These are phyloP conservation scores for Pythium sp. DNA, from an alignment of 352 stramenopile species.

Conservation along the genomic window DNA sequence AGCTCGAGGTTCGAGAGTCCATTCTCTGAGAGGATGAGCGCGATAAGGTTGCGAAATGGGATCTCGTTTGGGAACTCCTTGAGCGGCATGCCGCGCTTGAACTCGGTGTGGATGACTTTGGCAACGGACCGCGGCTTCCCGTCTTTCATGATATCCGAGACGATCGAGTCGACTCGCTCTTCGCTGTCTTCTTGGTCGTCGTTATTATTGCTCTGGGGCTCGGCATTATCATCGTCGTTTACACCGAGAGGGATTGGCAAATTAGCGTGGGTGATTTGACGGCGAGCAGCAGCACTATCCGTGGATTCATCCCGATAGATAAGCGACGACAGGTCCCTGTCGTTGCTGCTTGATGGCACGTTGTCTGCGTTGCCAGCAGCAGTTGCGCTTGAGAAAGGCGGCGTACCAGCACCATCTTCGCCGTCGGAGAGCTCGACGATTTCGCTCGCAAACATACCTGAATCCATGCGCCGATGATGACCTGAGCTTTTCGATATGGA, in stretches of 20 bases:
- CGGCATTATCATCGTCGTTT: not conserved
- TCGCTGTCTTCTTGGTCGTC: conserved; percentile 34
- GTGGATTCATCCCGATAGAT: conserved; percentile 19
- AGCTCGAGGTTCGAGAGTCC: conserved; percentile 40
- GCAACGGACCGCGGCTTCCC: conserved; percentile 47
- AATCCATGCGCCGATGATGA: conserved; percentile 12
- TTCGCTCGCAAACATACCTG: conserved; percentile 20
- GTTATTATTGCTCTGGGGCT: conserved; percentile 10
- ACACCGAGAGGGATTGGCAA: not conserved
- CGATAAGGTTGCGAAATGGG: conserved; percentile 59
- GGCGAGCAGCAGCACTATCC: not conserved
- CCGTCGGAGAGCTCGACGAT: conserved; percentile 20
- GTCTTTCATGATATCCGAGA: conserved; percentile 55
- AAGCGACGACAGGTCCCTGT: conserved; percentile 33
- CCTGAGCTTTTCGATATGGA: not conserved
- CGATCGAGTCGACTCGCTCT: conserved; percentile 34
- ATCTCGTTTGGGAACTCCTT: conserved; percentile 51
- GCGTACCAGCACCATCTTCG: conserved; percentile 11
- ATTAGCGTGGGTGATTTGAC: not conserved
- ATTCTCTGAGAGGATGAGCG: conserved; percentile 61
- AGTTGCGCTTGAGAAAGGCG: not conserved
- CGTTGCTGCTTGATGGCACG: conserved; percentile 10
- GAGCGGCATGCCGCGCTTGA: conserved; percentile 41
- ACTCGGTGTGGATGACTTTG: conserved; percentile 48
- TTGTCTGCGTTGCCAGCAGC: not conserved